These are phyloP conservation scores for Hypoxylon rubiginosum DNA, from an alignment of 2,329 filamentous ascomycete genomes.

Conservation along the genomic window DNA sequence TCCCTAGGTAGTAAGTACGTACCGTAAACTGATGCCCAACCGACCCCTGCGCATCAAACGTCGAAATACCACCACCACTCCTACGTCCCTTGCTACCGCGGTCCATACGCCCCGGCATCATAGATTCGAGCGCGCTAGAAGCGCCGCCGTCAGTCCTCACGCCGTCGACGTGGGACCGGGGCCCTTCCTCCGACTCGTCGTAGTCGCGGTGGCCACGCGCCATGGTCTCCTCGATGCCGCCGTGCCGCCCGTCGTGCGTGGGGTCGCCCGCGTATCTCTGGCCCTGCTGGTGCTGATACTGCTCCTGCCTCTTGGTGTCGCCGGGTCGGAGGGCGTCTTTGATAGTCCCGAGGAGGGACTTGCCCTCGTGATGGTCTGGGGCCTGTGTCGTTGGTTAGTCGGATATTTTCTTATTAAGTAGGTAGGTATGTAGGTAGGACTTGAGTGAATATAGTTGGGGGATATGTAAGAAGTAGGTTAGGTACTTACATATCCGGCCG, in stretches of 20 bases:
- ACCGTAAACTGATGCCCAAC: constrained; percentile 41
- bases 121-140: too few species aligned
- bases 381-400: constrained; percentile 2
- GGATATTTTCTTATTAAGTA: background rate
- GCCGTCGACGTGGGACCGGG: constrained; percentile 17
- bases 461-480: too few species aligned
- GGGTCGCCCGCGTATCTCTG: constrained; percentile 17
- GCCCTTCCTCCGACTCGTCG: constrained; percentile 26
- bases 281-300: constrained; percentile 1
- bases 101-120: background rate
- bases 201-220: constrained; percentile 31
- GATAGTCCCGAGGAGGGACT: constrained; percentile 31
- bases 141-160: background rate
- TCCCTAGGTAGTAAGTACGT: too few species aligned
- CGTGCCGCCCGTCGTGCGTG: constrained; percentile 33
- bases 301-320: constrained; percentile 28
- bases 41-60: constrained; percentile 36
- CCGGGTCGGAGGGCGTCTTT: constrained; percentile 39
- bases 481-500: constrained; percentile 35
- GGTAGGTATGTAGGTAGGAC: background rate
- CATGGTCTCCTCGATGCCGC: constrained; percentile 36
- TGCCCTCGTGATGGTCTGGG: constrained; percentile 21
- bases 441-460: background rate
- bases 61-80: constrained; percentile 14
- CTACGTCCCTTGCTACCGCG: constrained; percentile 12